Base-by-base conservation (phyloP, 148 eudicot genomes). In the Cornus controversa region DNA sequence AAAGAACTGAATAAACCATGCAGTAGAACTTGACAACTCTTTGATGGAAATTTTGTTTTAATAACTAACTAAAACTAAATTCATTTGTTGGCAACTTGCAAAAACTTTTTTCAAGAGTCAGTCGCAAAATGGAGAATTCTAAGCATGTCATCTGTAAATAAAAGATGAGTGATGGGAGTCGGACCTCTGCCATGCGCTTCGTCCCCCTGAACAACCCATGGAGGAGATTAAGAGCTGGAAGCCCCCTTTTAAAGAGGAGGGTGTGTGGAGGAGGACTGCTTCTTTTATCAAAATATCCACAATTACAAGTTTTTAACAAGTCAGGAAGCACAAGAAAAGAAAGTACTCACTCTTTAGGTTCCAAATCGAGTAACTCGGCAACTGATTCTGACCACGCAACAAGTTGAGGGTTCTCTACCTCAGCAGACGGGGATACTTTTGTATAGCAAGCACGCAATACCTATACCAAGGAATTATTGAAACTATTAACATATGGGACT, bases 311-410 rank as follows among this genome's bases (percentile, higher is more conserved):
- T 57, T 74, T 60, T 40, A 31, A 75, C 67, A 1, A 9, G 70
- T 14, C 42, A 70, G 22, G 25, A 31, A 36, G 50, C 10, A 37
- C n/a, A 64, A 20, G 28, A 65, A 69, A 76, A 69, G 42, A 71
- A 70, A 77, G 57, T 65, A 84, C 96, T 87, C 82, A 96, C 99
- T 96, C 98, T 87, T 86, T 85, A 66, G 90, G 89, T 87, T 93
- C 92, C 85, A 96, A 84, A 36, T 96, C 93, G 75, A 96, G 95
- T 66, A 87, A 57, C 67, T 88, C 90, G 36, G 93, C 94, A 40
- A 96, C 91, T 74, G 98, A 91, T 58, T 89, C 91, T 24, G 99
- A 96, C 98, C 97, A 91, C 27, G 93, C 97, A 78, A 96, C 98
- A 81, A 96, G 94, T 70, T 96, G 91, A 65, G 99, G 99, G 47